Percentiles rank a stretch among this genome's conserved stretches.
phyloP scores from a whole-genome alignment of 345 rosid species.

The Mallotus nudiflorus region DNA sequence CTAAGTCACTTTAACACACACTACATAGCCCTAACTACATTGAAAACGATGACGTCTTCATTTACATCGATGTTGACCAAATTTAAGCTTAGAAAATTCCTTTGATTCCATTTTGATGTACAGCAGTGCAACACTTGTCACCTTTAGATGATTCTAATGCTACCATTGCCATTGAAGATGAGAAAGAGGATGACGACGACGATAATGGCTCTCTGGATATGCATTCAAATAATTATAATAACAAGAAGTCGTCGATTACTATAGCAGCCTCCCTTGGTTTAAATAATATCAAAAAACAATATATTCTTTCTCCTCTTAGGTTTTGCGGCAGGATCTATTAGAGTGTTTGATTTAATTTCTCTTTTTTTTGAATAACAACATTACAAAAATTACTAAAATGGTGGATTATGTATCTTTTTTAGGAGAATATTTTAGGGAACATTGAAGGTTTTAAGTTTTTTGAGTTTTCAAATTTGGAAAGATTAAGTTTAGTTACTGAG shows the following conservation, averaged over 20 bases:
- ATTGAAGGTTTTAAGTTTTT: slow-evolving; percentile 72
- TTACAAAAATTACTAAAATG: slow-evolving; percentile 86
- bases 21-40: too few species aligned
- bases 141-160: not conserved
- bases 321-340: slow-evolving; percentile 83
- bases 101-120: slow-evolving; percentile 45
- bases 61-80: slow-evolving; percentile 15
- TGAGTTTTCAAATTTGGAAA: slow-evolving; percentile 78
- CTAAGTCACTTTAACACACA: too few species aligned
- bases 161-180: not conserved
- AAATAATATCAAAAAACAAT: slow-evolving; percentile 76
- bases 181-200: slow-evolving; percentile 4
- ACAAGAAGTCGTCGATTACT: slow-evolving; percentile 40
- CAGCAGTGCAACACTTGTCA: not conserved
- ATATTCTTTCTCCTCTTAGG: slow-evolving; percentile 61
- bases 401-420: slow-evolving; percentile 70
- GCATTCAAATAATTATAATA: not conserved
- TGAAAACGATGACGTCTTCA: slow-evolving; percentile 15
- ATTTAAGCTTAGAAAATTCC: slow-evolving; percentile 68
- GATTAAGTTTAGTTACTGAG: slow-evolving; percentile 63
- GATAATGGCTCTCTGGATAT: not conserved
- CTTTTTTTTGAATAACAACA: slow-evolving; percentile 90
- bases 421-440: slow-evolving; percentile 59
- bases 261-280: slow-evolving; percentile 64
- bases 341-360: slow-evolving; percentile 88